phyloP scores from a whole-genome alignment of 140 eudicot species.

The Erigeron philadelphicus region DNA sequence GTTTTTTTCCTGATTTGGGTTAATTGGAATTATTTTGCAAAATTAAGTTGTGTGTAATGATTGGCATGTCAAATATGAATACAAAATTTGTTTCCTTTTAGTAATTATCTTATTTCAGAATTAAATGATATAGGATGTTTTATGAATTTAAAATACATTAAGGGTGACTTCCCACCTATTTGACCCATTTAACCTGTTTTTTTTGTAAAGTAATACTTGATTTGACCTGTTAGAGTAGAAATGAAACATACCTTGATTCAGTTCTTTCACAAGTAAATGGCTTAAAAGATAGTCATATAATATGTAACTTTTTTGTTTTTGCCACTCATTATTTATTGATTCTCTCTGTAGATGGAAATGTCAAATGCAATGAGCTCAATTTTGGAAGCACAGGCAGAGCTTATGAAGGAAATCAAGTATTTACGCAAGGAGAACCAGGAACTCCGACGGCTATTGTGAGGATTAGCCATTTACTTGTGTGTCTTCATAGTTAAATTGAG shows the following conservation, averaged over 20 bases:
- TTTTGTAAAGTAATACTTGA: neutral
- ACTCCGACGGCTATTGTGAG: constrained; percentile 71
- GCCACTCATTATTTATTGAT: neutral
- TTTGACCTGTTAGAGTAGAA: neutral
- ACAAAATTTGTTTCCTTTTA: neutral
- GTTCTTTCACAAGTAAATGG: neutral
- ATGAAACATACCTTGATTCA: neutral
- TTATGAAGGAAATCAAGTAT: constrained; percentile 70
- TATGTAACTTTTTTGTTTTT: constrained; percentile 7
- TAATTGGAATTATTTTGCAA: neutral
- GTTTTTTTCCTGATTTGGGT: neutral
- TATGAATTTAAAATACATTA: neutral
- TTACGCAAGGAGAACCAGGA: constrained; percentile 75
- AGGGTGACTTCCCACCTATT: neutral
- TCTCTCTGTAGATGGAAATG: constrained; percentile 58
- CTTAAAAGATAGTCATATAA: neutral
- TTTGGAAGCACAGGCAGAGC: constrained; percentile 74
- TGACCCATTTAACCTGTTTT: neutral
- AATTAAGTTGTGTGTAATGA: neutral
- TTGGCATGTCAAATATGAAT: neutral
- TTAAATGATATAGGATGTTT: neutral
- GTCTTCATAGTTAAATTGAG: constrained; percentile 4
- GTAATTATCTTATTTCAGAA: neutral
- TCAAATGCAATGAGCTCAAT: constrained; percentile 54
- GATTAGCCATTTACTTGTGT: constrained; percentile 2